Evolutionary conservation across 1,284 basidiomycete genomes (phyloP).

Genomic region (Irpex lacteus): DNA sequence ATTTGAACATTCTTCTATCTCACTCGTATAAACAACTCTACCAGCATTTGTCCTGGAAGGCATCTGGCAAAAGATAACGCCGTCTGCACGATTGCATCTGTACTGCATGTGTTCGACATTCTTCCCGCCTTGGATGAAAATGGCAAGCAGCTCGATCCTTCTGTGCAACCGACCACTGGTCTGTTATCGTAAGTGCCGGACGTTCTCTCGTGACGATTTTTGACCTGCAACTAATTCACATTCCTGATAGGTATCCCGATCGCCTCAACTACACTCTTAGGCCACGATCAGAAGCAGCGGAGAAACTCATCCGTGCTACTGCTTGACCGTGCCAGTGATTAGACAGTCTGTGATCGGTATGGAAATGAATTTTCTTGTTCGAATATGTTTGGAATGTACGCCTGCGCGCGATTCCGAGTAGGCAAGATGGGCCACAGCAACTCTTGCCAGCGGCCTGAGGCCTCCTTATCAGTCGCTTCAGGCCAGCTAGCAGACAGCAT

Average conservation of each 20-base stretch:
- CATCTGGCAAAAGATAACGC: conserved; percentile 30
- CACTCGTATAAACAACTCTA: not conserved
- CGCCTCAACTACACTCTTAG: not conserved
- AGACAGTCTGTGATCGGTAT: too few relatives aligned
- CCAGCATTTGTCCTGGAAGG: conserved; percentile 22
- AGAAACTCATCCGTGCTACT: not conserved
- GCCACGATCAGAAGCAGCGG: not conserved
- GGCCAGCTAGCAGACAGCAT: too few relatives aligned
- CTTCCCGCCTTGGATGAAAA: conserved; percentile 23
- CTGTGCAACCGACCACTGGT: not conserved
- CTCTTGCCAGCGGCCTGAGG: too few relatives aligned
- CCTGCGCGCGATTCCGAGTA: too few relatives aligned
- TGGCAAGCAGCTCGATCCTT: not conserved
- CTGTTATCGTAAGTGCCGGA: not conserved
- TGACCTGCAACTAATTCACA: not conserved
- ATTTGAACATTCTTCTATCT: not conserved
- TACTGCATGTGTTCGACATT: conserved; percentile 38
- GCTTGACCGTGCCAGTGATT: not conserved
- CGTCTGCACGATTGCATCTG: conserved; percentile 35
- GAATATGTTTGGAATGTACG: too few relatives aligned
- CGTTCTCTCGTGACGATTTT: not conserved
- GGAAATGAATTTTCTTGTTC: too few relatives aligned
- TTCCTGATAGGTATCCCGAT: not conserved
- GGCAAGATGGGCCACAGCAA: too few relatives aligned
- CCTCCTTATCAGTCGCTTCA: too few relatives aligned